Evolutionary conservation across 441 rosid species (phyloP).

Genomic region (Gossypium davidsonii): DNA sequence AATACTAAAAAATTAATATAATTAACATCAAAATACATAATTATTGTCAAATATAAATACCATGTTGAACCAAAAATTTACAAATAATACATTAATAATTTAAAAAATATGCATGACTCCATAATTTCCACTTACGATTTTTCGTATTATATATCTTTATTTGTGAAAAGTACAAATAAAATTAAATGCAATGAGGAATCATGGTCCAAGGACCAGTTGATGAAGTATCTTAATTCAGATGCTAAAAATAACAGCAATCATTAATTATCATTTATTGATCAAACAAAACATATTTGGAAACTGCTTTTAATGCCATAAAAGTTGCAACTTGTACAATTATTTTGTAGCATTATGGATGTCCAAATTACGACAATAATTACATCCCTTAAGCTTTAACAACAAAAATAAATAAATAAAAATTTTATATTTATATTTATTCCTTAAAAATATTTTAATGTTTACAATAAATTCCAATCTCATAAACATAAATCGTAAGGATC

Average conservation of each 20-base stretch:
- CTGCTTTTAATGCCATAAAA: neutral
- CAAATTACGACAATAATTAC: neutral
- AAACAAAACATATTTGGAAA: neutral
- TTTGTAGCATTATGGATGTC: neutral
- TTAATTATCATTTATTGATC: neutral
- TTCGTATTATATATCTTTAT: neutral
- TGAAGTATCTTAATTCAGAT: neutral
- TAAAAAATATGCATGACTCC: neutral
- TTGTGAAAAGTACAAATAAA: neutral
- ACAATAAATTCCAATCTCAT: no score
- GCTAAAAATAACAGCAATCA: neutral
- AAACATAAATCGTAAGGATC: no score
- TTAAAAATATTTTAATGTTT: no score
- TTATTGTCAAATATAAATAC: no score
- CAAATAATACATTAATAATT: no score
- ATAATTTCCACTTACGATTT: neutral
- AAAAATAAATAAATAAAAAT: neutral
- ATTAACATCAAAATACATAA: no score
- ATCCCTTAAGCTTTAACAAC: neutral
- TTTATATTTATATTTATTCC: no score
- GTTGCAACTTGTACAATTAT: neutral
- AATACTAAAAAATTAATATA: no score
- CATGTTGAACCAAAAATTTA: no score
- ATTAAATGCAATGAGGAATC: neutral
- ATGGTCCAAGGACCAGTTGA: neutral